Evolutionary conservation across 805 yeast species (phyloP), one percentile per base, ranked within the genome.

Genomic region (Starmerella powellii): DNA sequence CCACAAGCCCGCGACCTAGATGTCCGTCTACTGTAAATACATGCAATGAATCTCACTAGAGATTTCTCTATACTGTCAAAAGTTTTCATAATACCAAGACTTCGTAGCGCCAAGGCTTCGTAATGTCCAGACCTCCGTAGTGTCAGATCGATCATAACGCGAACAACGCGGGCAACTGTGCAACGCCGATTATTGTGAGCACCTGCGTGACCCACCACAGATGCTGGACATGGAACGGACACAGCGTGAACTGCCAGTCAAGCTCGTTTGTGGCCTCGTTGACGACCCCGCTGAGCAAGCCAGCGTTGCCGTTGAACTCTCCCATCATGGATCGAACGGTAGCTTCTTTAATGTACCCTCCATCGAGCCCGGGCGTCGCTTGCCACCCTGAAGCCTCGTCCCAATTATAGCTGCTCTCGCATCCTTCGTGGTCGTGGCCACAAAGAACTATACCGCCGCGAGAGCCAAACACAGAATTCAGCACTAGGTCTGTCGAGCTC

Each of bases 351-450:
- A 49, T 32, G 15, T 31, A 32, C 55, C 41, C 37, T 11, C 26
- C 29, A 12, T 38, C 31, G 18, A 37, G 32, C 16, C 52, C 48
- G 8, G 37, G 60, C 11, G 23, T 20, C 20, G n/a, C 28, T n/a
- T 21, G 24, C 51, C 51, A 48, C 6, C 55, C 52, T 8, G 37
- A 19, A 8, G 57, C 50, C 3, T 26, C 33, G 10, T 28, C 6
- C 15, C 32, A 16, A 6, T 26, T 17, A 58, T 81, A 84, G 59
- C 71, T 68, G 29, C 77, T 72, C 51, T 76, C 78, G 57, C 98
- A 91, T 1, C 98, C 98, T 50, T 79, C 87, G 56, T 91, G 98
- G 57, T 91, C 98, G 62, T 91, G 98, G 1, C 98, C 98, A 0
- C 95, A 83, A 32, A 88, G 63, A 3, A 91, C 75, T 8, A 88